These are phyloP conservation scores for Kodamaea sagamina DNA, from an alignment of 805 yeast species.

Conservation along the genomic window DNA sequence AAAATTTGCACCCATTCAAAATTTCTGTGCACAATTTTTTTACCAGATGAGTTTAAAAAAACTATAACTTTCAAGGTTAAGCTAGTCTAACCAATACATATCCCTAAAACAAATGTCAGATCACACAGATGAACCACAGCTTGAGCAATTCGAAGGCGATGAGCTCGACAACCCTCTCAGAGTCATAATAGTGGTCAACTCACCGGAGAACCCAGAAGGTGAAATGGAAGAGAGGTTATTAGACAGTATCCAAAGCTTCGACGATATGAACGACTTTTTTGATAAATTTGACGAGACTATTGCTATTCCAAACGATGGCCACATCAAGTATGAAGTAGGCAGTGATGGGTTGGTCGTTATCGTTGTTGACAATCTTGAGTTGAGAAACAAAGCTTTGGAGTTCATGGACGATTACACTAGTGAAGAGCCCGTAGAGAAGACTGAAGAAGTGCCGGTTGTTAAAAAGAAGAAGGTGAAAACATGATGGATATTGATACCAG, in stretches of 20 bases:
- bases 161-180: conserved; percentile 51
- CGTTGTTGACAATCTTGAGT: conserved; percentile 45
- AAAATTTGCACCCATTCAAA: conserved; percentile 1
- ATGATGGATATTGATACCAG: not conserved
- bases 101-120: conserved; percentile 7
- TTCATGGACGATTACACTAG: conserved; percentile 44
- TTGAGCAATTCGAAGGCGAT: conserved; percentile 18
- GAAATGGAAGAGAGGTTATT: conserved; percentile 53
- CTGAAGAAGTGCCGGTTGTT: conserved; percentile 5
- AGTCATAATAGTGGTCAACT: conserved; percentile 44
- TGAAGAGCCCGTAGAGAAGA: conserved; percentile 10
- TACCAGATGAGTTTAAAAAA: conserved; percentile 5
- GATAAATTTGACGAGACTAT: conserved; percentile 52
- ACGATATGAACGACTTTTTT: conserved; percentile 52
- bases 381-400: conserved; percentile 40
- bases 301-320: conserved; percentile 56
- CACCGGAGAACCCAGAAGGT: conserved; percentile 37
- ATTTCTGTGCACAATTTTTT: not conserved
- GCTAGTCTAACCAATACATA: too few species aligned
- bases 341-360: conserved; percentile 61
- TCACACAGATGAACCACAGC: conserved; percentile 10
- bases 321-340: conserved; percentile 60
- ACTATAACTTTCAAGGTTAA: too few species aligned
- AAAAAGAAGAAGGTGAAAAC: conserved; percentile 10
- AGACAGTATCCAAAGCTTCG: conserved; percentile 47